Evolutionary conservation across 352 stramenopile species (phyloP).

Genomic region (Globisporangium radiosum): DNA sequence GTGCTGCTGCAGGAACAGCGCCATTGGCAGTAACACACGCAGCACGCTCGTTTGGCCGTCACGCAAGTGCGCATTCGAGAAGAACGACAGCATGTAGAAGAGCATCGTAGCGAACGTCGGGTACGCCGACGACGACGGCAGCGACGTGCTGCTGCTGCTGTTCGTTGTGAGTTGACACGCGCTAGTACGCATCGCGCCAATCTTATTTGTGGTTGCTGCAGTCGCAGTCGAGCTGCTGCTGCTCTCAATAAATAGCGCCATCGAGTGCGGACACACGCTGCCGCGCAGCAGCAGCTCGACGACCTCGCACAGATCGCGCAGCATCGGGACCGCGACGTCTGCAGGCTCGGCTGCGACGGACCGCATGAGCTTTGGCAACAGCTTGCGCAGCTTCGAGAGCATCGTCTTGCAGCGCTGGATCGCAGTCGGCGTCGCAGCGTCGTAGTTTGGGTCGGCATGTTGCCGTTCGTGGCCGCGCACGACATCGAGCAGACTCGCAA

Average conservation of each 20-base stretch:
- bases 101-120: conserved; percentile 53
- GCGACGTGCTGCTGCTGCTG: neutral
- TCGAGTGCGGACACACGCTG: conserved; percentile 46
- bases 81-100: conserved; percentile 74
- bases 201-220: neutral
- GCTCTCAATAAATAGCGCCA: conserved; percentile 46
- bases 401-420: conserved; percentile 58
- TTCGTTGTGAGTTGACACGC: neutral
- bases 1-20: conserved; percentile 41
- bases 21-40: conserved; percentile 43
- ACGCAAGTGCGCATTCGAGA: conserved; percentile 30
- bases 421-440: conserved; percentile 22
- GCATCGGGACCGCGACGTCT: conserved; percentile 24
- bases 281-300: conserved; percentile 39
- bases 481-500: conserved; percentile 34
- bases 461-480: conserved; percentile 40
- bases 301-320: conserved; percentile 55
- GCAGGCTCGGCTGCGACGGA: conserved; percentile 30
- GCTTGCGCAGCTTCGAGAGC: conserved; percentile 58
- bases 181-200: neutral
- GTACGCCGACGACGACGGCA: conserved; percentile 22
- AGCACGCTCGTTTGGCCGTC: conserved; percentile 38
- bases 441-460: conserved; percentile 35
- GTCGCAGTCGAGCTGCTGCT: neutral
- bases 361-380: conserved; percentile 65